Conservation (phyloP, 2,329 filamentous ascomycete species). For the Epichloe festucae region DNA sequence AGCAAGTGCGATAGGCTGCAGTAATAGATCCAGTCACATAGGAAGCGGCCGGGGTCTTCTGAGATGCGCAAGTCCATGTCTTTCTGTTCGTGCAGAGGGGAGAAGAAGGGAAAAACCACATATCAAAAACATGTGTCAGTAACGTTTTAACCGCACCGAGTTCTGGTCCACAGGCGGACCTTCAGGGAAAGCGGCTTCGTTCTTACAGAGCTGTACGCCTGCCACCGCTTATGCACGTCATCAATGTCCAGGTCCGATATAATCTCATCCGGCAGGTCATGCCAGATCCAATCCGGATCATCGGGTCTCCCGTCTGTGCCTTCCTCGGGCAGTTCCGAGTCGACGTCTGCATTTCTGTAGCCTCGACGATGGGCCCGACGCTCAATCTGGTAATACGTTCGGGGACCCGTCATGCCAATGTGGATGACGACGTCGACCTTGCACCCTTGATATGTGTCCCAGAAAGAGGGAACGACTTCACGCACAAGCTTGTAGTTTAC, state of each 20-base stretch:
- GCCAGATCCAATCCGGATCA: conserved; percentile 39
- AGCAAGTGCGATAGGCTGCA: conserved; percentile 48
- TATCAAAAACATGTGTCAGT: too few relatives aligned
- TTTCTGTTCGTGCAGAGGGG: conserved; percentile 14
- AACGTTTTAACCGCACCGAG: too few relatives aligned
- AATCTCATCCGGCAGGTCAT: conserved; percentile 41
- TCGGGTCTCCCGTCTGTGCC: conserved; percentile 32
- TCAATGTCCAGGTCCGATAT: conserved; percentile 42
- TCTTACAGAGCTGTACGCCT: conserved; percentile 33
- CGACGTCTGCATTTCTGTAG: conserved; percentile 59
- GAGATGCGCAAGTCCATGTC: conserved; percentile 43
- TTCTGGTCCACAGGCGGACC: too few relatives aligned
- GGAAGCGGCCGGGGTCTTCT: conserved; percentile 56
- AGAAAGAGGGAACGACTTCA: conserved; percentile 48
- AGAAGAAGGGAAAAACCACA: background rate
- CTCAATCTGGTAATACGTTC: conserved; percentile 57
- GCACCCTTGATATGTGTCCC: conserved; percentile 28
- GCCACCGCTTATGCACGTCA: conserved; percentile 45
- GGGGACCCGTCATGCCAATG: conserved; percentile 63
- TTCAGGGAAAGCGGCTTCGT: background rate
- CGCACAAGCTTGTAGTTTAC: conserved; percentile 60
- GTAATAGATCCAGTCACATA: conserved; percentile 72
- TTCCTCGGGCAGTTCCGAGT: conserved; percentile 44
- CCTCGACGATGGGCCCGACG: conserved; percentile 56
- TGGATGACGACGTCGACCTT: conserved; percentile 57